Conservation (phyloP, 2,329 filamentous ascomycete genomes). For the Colletotrichum echinochloae region DNA sequence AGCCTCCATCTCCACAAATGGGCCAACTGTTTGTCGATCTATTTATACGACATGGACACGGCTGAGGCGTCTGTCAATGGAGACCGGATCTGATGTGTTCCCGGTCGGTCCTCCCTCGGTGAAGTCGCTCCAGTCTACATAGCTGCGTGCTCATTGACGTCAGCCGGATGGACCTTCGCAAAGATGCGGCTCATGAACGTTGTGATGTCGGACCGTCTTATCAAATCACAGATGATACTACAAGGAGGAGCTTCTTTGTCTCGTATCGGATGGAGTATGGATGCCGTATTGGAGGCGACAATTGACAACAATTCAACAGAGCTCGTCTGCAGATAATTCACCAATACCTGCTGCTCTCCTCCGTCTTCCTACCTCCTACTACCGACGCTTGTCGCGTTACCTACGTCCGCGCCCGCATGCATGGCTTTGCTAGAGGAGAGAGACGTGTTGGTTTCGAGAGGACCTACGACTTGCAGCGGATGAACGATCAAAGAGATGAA, state of each 20-base stretch:
- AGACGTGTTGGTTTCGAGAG: no score
- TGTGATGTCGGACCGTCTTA: constrained; percentile 46
- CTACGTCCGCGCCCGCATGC: no score
- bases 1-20: background rate
- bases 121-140: constrained; percentile 46
- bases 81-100: background rate
- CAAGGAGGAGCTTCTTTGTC: constrained; percentile 61
- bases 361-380: no score
- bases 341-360: no score
- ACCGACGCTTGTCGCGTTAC: no score
- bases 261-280: constrained; percentile 65
- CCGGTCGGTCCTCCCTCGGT: background rate
- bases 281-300: constrained; percentile 66
- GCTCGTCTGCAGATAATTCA: constrained; percentile 60
- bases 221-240: constrained; percentile 46
- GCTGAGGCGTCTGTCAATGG: background rate
- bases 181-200: constrained; percentile 57
- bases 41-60: background rate
- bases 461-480: no score
- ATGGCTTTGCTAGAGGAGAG: no score
- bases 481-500: no score
- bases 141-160: constrained; percentile 62
- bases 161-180: constrained; percentile 69
- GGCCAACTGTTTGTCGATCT: background rate
- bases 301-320: constrained; percentile 68